These are phyloP conservation scores for Aspergillus phoenicis DNA, from an alignment of 2,329 filamentous ascomycete species.

Conservation along the genomic window DNA sequence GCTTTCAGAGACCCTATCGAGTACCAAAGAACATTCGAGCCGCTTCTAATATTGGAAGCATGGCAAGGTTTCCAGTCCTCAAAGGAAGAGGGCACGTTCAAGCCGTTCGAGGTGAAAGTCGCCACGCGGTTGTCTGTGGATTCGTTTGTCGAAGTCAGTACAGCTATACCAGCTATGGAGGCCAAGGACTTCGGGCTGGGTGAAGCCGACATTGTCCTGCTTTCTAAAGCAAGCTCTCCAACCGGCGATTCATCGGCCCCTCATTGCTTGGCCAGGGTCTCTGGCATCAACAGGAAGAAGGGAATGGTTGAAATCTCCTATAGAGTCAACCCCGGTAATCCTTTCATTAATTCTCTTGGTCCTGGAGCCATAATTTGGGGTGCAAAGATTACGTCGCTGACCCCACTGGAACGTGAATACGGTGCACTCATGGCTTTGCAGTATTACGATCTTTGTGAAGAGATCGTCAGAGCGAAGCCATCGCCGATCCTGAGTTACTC, in stretches of 20 bases:
- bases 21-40: conserved; percentile 89
- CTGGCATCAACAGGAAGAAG: conserved; percentile 77
- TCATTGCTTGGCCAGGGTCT: conserved; percentile 85
- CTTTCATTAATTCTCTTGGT: conserved; percentile 65
- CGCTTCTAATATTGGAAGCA: conserved; percentile 85
- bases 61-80: conserved; percentile 93
- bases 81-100: conserved; percentile 80
- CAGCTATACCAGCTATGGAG: conserved; percentile 70
- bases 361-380: conserved; percentile 72
- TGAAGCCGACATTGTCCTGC: conserved; percentile 85
- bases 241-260: conserved; percentile 65
- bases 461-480: conserved; percentile 85
- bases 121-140: conserved; percentile 88
- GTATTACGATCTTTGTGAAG: conserved; percentile 94
- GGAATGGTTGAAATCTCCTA: conserved; percentile 82
- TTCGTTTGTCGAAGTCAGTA: conserved; percentile 88
- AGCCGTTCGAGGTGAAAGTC: conserved; percentile 83
- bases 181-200: conserved; percentile 72
- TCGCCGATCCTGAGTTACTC: conserved; percentile 83
- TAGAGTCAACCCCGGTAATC: conserved; percentile 70
- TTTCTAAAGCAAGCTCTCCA: conserved; percentile 74
- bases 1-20: conserved; percentile 73
- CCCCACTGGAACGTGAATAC: conserved; percentile 92
- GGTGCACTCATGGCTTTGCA: conserved; percentile 86
- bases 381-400: conserved; percentile 87